Conservation (phyloP, 352 stramenopile species). For the Thraustochytrium striatum region DNA sequence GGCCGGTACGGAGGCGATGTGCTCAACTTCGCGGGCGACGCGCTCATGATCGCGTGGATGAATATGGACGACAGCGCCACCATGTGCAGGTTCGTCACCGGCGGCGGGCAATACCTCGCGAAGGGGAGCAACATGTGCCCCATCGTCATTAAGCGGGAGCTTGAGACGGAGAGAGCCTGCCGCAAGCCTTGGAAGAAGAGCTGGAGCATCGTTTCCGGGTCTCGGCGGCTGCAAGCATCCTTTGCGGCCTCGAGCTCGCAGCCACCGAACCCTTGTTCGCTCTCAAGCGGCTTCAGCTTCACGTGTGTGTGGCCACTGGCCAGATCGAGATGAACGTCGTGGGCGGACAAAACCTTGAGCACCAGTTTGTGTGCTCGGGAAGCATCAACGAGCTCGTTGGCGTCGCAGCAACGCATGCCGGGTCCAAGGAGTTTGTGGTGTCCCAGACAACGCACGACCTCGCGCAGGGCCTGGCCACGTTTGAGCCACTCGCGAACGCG, state of each 20-base stretch:
- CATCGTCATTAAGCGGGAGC: too few species aligned
- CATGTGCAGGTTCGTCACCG: too few species aligned
- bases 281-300: neutral
- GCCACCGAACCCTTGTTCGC: neutral
- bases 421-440: too few species aligned
- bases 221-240: neutral
- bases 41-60: conserved; percentile 56
- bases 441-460: too few species aligned
- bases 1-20: conserved; percentile 51
- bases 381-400: neutral
- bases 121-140: too few species aligned
- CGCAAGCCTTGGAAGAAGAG: too few species aligned
- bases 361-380: neutral
- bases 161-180: too few species aligned
- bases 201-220: neutral
- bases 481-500: too few species aligned
- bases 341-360: neutral
- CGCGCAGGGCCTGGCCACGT: too few species aligned
- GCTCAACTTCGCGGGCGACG: conserved; percentile 55
- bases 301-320: conserved; percentile 18
- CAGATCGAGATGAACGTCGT: conserved; percentile 12
- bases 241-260: conserved; percentile 25
- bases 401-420: too few species aligned
- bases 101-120: too few species aligned
- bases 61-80: too few species aligned